phyloP scores from a whole-genome alignment of 1,284 basidiomycete species.

The Malassezia sp. region DNA sequence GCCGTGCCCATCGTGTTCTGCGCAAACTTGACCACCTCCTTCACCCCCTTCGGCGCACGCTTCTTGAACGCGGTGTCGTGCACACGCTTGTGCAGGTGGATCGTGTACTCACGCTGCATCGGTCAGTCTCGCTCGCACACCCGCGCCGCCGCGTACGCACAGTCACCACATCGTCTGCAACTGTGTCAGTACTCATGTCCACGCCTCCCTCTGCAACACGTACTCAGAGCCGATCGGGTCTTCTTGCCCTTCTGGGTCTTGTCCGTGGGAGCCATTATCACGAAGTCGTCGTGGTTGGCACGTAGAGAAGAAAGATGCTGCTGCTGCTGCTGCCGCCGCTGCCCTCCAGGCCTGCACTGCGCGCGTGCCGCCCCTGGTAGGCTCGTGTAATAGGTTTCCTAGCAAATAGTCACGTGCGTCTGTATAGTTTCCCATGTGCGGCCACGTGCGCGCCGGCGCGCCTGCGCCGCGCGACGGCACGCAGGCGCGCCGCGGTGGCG shows the following conservation, averaged over 20 bases:
- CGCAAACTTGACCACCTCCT: slow-evolving; percentile 44
- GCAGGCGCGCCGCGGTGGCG: background rate
- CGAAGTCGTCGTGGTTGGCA: slow-evolving; percentile 5
- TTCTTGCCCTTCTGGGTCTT: slow-evolving; percentile 44
- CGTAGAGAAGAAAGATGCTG: slow-evolving; percentile 3
- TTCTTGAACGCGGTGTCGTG: slow-evolving; percentile 45
- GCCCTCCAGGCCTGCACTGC: background rate
- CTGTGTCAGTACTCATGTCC: background rate
- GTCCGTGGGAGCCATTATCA: slow-evolving; percentile 34
- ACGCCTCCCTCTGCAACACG: background rate
- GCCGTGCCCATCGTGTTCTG: slow-evolving; percentile 46
- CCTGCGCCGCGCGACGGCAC: background rate
- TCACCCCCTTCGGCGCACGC: slow-evolving; percentile 44
- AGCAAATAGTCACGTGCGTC: slow-evolving; percentile 9
- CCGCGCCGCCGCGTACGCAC: slow-evolving; percentile 15
- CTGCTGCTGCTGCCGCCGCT: background rate
- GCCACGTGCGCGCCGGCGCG: background rate
- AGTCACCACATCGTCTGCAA: slow-evolving; percentile 28
- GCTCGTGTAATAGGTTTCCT: background rate
- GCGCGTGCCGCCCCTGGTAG: background rate
- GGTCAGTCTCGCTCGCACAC: slow-evolving; percentile 3
- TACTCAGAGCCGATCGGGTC: slow-evolving; percentile 44
- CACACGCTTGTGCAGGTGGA: slow-evolving; percentile 46
- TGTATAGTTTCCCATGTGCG: slow-evolving; percentile 13
- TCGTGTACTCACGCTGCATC: slow-evolving; percentile 44